A percentile compares a stretch with the other conserved stretches of the same genome.
These are phyloP conservation scores for Fusarium sp. DNA, from an alignment of 2,329 filamentous ascomycete genomes.

Conservation along the genomic window DNA sequence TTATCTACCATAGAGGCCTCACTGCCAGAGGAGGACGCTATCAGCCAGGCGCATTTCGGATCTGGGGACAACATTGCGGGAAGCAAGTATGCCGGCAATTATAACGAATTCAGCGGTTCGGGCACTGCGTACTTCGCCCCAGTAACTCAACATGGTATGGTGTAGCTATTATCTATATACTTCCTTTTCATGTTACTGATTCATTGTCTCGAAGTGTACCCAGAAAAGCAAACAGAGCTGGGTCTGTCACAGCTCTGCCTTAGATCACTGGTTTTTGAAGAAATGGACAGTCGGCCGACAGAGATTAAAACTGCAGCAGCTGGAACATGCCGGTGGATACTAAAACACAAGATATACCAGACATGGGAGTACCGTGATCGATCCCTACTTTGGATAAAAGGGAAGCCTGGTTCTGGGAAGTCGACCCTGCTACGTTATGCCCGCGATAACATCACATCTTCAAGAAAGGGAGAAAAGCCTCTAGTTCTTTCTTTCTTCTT, in stretches of 20 bases:
- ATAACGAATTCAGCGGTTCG: neutral
- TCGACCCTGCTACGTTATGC: neutral
- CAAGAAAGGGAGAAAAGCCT: fast-evolving
- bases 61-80: neutral
- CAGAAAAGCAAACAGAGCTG: fast-evolving
- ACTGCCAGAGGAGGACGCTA: fast-evolving
- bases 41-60: neutral
- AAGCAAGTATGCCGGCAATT: neutral
- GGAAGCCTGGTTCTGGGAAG: neutral
- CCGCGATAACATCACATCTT: neutral
- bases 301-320: neutral
- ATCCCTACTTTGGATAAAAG: neutral
- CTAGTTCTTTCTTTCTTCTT: neutral
- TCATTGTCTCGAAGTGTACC: fast-evolving
- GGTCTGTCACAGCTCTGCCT: fast-evolving
- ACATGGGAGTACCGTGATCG: neutral
- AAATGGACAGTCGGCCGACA: neutral
- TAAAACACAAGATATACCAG: fast-evolving
- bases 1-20: fast-evolving
- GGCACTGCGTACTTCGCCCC: neutral
- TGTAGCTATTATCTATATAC: neutral
- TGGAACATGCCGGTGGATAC: neutral
- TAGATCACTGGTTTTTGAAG: neutral
- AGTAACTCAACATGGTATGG: neutral
- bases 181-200: neutral